phyloP scores from a whole-genome alignment of 2,329 filamentous ascomycete species.

The Cadophora malorum region DNA sequence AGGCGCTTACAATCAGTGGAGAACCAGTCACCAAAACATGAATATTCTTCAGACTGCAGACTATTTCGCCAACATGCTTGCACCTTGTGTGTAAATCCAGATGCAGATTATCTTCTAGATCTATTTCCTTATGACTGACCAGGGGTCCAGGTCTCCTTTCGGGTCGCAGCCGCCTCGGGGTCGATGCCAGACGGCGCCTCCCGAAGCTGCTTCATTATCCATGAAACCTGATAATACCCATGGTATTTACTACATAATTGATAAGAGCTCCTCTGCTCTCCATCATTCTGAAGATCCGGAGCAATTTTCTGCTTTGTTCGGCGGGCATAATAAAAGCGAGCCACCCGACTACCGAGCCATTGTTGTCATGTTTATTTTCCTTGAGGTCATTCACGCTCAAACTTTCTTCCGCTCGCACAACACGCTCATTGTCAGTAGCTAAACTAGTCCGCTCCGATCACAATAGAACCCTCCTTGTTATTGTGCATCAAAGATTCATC shows the following conservation, averaged over 20 bases:
- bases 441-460: not conserved
- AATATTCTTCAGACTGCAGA: not conserved
- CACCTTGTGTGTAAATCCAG: not conserved
- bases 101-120: not conserved
- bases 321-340: not conserved
- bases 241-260: too few relatives aligned
- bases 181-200: slow-evolving; percentile 1
- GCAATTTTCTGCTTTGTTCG: not conserved
- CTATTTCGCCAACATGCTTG: not conserved
- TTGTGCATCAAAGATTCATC: slow-evolving; percentile 14
- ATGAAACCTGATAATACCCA: not conserved
- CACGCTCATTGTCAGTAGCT: slow-evolving; percentile 23
- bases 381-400: slow-evolving; percentile 19
- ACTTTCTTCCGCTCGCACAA: slow-evolving; percentile 23
- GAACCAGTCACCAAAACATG: not conserved
- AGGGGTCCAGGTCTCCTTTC: not conserved
- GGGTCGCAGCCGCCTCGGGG: not conserved
- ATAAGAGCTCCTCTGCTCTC: too few relatives aligned
- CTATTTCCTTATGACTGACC: not conserved
- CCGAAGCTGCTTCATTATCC: not conserved
- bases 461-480: slow-evolving; percentile 22
- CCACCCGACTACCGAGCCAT: not conserved
- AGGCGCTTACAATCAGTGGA: not conserved
- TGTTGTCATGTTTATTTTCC: slow-evolving; percentile 9
- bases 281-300: too few relatives aligned